A percentile compares a stretch with the other conserved stretches of the same genome.
These are phyloP conservation scores for Xanthoconium purpureum DNA, from an alignment of 768 basidiomycete genomes.

Conservation along the genomic window DNA sequence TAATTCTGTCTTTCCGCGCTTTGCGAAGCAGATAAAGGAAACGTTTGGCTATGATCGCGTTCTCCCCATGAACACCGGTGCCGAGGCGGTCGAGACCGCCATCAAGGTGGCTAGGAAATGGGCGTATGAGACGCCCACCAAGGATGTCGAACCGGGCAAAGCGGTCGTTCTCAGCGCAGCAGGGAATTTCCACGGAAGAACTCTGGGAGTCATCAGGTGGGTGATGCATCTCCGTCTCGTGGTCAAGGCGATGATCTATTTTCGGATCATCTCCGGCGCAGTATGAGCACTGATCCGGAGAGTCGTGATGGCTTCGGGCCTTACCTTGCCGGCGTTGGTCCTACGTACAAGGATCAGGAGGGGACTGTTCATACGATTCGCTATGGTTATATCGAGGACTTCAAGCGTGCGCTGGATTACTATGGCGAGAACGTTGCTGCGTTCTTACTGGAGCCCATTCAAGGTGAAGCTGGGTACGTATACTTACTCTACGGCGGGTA, in stretches of 20 bases:
- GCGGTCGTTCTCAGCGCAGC: slow-evolving; percentile 84
- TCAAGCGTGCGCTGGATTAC: slow-evolving; percentile 76
- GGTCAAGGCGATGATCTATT: slow-evolving; percentile 6
- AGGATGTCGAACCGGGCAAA: slow-evolving; percentile 49
- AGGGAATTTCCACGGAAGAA: slow-evolving; percentile 96
- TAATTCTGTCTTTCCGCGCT: slow-evolving; percentile 87
- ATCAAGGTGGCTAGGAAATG: slow-evolving; percentile 95
- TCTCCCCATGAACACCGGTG: slow-evolving; percentile 98
- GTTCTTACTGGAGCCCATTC: slow-evolving; percentile 96
- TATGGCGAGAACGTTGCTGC: slow-evolving; percentile 85
- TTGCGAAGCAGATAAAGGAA: slow-evolving; percentile 78
- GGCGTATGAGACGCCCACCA: slow-evolving; percentile 87
- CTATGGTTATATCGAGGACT: slow-evolving; percentile 78
- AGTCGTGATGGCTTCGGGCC: slow-evolving; percentile 87
- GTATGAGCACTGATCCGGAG: slow-evolving; percentile 95
- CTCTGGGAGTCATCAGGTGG: slow-evolving; percentile 81
- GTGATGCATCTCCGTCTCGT: slow-evolving; percentile 9
- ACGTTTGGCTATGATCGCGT: slow-evolving; percentile 95
- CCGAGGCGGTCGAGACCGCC: slow-evolving; percentile 97
- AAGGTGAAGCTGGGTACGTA: slow-evolving; percentile 95
- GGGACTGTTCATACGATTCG: slow-evolving; percentile 60
- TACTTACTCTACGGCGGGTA: not conserved
- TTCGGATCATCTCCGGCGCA: slow-evolving; percentile 29
- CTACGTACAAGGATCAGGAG: slow-evolving; percentile 56
- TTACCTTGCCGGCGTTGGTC: slow-evolving; percentile 82